Evolutionary conservation across 2,329 filamentous ascomycete species (phyloP).

Genomic region (Microcyclospora pomicola): DNA sequence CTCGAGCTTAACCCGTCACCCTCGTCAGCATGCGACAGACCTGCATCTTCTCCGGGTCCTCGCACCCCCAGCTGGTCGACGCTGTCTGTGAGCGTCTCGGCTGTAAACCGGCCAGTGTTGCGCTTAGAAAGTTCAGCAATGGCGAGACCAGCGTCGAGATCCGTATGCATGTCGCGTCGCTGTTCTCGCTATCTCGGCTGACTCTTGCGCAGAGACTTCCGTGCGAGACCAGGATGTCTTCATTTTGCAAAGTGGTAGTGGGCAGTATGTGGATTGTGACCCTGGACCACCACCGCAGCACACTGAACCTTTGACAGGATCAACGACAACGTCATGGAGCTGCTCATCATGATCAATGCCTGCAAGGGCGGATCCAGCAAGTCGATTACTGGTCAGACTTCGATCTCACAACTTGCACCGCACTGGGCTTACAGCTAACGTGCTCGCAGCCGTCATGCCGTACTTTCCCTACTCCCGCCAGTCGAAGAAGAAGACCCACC

Average conservation of each 20-base stretch:
- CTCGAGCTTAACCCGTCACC: background rate
- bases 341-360: conserved; percentile 97
- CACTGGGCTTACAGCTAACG: conserved; percentile 2
- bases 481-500: conserved; percentile 97
- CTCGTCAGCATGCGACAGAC: conserved; percentile 45
- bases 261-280: conserved; percentile 37
- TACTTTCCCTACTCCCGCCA: conserved; percentile 99
- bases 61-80: conserved; percentile 50
- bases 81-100: conserved; percentile 54
- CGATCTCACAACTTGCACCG: background rate
- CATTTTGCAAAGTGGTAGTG: conserved; percentile 92
- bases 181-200: conserved; percentile 7
- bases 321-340: conserved; percentile 98
- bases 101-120: conserved; percentile 43
- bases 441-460: conserved; percentile 58
- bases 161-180: conserved; percentile 27
- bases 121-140: conserved; percentile 54
- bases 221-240: conserved; percentile 98
- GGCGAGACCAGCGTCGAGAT: conserved; percentile 58
- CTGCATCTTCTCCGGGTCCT: conserved; percentile 53
- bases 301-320: conserved; percentile 37
- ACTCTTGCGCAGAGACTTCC: conserved; percentile 35
- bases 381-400: conserved; percentile 72
- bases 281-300: background rate
- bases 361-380: conserved; percentile 96